These are phyloP conservation scores for Aspergillus spinulosporus DNA, from an alignment of 2,329 filamentous ascomycete genomes.

Conservation along the genomic window DNA sequence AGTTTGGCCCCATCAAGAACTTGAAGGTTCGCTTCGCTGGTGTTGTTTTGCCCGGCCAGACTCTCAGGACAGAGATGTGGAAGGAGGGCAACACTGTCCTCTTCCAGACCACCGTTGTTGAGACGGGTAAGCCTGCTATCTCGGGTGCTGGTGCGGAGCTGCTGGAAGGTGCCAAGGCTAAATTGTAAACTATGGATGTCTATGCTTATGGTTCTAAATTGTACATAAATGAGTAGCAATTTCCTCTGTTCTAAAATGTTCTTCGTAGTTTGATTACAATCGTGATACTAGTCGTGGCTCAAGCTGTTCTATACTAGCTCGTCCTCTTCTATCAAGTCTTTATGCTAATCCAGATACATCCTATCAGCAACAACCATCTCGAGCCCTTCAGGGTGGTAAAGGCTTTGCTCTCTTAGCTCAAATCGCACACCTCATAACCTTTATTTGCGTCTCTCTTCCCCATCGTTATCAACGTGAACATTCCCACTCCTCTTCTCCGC, in stretches of 20 bases:
- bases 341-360: too few species aligned
- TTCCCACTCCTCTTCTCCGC: neutral
- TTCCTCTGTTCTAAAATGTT: slow-evolving; percentile 1
- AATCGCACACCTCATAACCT: neutral
- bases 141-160: slow-evolving; percentile 78
- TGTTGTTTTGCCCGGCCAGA: slow-evolving; percentile 81
- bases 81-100: slow-evolving; percentile 75
- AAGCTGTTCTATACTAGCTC: too few species aligned
- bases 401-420: too few species aligned
- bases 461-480: neutral
- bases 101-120: slow-evolving; percentile 86
- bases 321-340: too few species aligned
- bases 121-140: slow-evolving; percentile 89
- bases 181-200: slow-evolving; percentile 45
- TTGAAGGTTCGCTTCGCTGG: slow-evolving; percentile 92
- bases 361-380: too few species aligned
- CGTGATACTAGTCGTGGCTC: neutral
- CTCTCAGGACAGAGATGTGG: slow-evolving; percentile 93
- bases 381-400: too few species aligned
- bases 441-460: neutral
- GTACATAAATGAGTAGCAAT: neutral
- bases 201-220: neutral
- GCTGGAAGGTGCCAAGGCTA: slow-evolving; percentile 52
- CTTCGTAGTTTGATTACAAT: neutral
- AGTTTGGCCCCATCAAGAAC: slow-evolving; percentile 80